Conservation (phyloP, 192 early-diverging fungal genomes). For the Entomortierella chlamydospora region DNA sequence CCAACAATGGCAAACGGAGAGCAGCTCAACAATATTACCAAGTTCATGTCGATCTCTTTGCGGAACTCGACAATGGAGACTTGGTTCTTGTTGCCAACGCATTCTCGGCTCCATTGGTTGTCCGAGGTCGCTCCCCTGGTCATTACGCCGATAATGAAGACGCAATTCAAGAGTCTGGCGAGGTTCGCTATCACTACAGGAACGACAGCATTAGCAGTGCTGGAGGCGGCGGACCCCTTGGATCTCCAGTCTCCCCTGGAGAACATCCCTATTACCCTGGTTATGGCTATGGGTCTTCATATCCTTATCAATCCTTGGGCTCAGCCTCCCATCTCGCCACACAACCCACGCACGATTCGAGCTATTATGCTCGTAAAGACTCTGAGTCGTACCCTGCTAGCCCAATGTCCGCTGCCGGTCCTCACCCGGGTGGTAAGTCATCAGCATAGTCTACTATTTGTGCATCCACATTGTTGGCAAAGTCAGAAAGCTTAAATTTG, state of each 20-base stretch:
- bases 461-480: background rate
- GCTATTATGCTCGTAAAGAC: conserved; percentile 38
- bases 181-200: conserved; percentile 29
- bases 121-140: conserved; percentile 93
- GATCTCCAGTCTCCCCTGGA: conserved; percentile 24
- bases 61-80: conserved; percentile 71
- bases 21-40: conserved; percentile 96
- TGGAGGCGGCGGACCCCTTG: conserved; percentile 20
- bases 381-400: conserved; percentile 43
- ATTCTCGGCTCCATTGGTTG: conserved; percentile 87
- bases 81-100: conserved; percentile 70
- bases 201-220: conserved; percentile 48
- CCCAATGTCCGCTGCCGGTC: conserved; percentile 28
- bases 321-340: conserved; percentile 45
- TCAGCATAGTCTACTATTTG: background rate
- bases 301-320: conserved; percentile 42
- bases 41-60: conserved; percentile 83
- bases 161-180: background rate
- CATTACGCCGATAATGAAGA: conserved; percentile 85
- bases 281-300: conserved; percentile 35
- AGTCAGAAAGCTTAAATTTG: background rate
- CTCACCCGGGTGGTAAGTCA: conserved; percentile 17
- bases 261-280: conserved; percentile 39
- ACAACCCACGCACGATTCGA: conserved; percentile 21
- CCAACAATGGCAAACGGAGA: conserved; percentile 94